A percentile compares a stretch with the other conserved stretches of the same genome.
phyloP scores from a whole-genome alignment of 768 basidiomycete species.

The Mycena latifolia region DNA sequence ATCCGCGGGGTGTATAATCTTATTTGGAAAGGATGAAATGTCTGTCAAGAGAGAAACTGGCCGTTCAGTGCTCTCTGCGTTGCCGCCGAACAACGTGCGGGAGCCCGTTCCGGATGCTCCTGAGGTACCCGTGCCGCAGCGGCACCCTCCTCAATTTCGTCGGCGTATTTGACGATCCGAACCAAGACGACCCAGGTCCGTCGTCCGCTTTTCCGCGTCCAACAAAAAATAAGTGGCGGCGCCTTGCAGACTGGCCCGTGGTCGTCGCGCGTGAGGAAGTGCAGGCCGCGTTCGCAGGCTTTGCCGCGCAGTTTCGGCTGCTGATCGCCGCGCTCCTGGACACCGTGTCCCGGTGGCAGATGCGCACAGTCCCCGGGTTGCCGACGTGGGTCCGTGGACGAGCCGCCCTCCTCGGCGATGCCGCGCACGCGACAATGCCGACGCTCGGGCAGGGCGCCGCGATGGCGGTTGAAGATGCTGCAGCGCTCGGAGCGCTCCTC shows the following conservation, averaged over 20 bases:
- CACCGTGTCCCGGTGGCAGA: background rate
- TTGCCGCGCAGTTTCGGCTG: background rate
- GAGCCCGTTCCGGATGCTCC: background rate
- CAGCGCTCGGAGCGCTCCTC: constrained; percentile 5
- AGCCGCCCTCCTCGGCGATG: constrained; percentile 10
- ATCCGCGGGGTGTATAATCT: too few species aligned
- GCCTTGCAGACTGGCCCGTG: background rate
- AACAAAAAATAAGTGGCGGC: too few species aligned
- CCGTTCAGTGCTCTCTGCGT: too few species aligned
- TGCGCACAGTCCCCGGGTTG: constrained; percentile 3
- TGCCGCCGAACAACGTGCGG: too few species aligned
- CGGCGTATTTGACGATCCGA: background rate
- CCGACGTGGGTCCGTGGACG: constrained; percentile 20
- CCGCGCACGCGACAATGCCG: constrained; percentile 42
- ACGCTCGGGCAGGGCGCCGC: constrained; percentile 11
- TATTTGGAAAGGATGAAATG: too few species aligned
- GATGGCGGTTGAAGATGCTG: constrained; percentile 1
- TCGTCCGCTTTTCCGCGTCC: background rate
- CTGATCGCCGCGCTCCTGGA: background rate
- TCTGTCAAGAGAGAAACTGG: too few species aligned
- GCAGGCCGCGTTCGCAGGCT: background rate
- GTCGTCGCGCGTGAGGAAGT: background rate
- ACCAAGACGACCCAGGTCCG: constrained; percentile 16
- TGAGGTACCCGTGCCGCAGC: constrained; percentile 11
- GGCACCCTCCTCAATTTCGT: constrained; percentile 15